Evolutionary conservation across 2,329 filamentous ascomycete species (phyloP), one percentile per base, ranked within the genome.

Genomic region (Colletotrichum caudatum): DNA sequence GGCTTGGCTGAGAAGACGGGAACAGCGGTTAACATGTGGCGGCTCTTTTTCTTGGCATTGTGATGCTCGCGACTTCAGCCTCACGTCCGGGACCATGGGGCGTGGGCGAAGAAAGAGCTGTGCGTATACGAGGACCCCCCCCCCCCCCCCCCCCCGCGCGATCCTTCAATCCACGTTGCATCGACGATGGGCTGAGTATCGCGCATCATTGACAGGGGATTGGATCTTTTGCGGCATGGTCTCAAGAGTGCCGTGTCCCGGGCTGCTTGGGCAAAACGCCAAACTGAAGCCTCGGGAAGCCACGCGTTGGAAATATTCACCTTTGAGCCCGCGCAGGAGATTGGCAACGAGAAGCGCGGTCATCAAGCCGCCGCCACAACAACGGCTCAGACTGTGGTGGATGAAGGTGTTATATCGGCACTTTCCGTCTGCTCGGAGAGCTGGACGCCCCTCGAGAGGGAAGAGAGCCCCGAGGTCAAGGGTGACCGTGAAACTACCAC

Each of bases 301-400:
- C 61, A 58, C 44, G n/a, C 5, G 23, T 39, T 16, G 7, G 37
- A 39, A 3, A n/a, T 4, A 11, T 12, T 33, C 23, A n/a, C 54
- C 7, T 59, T 53, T 39, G 54, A 61, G 23, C 56, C 56, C 62
- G 41, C 18, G 16, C 58, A 14, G 12, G 20, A 33, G 35, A 53
- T 20, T 8, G 35, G 18, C 16, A 26, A 37, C 14, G 14, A 35
- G 16, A 37, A 29, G 29, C 14, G 29, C 14, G 41, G 44, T 8
- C 11, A 26, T 20, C 46, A 39, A 37, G 51, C 18, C 33, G 50
- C 51, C 41, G 50, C 66, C 46, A 66, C 1, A 12, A 6, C 26
- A 48, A 48, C n/a, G 39, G 29, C 48, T 56, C 39, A 54, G 44
- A 6, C n/a, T 2, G n/a, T n/a, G n/a, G 37, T 51, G 46, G n/a